A percentile compares a stretch with the other conserved stretches of the same genome.
phyloP scores from a whole-genome alignment of 1,139 yeast species.

The Starmera stellimalicola region DNA sequence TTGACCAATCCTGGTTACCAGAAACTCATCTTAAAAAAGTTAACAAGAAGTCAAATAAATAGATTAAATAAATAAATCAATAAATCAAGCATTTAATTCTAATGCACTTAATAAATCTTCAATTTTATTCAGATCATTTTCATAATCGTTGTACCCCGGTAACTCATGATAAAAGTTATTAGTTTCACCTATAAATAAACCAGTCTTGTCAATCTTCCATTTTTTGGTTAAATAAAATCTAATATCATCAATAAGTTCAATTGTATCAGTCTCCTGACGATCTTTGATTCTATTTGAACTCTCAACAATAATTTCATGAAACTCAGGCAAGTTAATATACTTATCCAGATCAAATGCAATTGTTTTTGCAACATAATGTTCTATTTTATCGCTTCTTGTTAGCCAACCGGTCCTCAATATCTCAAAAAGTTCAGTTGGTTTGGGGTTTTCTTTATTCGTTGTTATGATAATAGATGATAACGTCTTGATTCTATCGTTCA shows the following conservation, averaged over 20 bases:
- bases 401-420: slow-evolving; percentile 61
- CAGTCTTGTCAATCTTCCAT: slow-evolving; percentile 17
- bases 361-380: slow-evolving; percentile 49
- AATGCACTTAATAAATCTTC: slow-evolving; percentile 35
- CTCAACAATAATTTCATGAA: slow-evolving; percentile 30
- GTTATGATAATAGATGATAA: slow-evolving; percentile 56
- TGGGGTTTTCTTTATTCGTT: slow-evolving; percentile 22
- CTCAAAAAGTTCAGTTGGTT: slow-evolving; percentile 37
- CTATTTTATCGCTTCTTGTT: slow-evolving; percentile 54
- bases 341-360: slow-evolving; percentile 41
- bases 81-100: slow-evolving; percentile 33
- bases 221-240: slow-evolving; percentile 52
- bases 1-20: slow-evolving; percentile 53
- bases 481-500: slow-evolving; percentile 54
- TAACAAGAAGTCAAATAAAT: slow-evolving; percentile 20
- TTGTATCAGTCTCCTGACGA: slow-evolving; percentile 70
- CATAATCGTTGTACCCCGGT: slow-evolving; percentile 20
- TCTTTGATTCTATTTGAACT: slow-evolving; percentile 50
- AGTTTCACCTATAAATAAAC: slow-evolving; percentile 16
- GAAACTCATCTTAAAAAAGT: slow-evolving; percentile 32
- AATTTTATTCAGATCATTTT: slow-evolving; percentile 30
- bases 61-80: too few relatives aligned
- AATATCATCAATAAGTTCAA: slow-evolving; percentile 71
- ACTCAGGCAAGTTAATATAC: slow-evolving; percentile 28
- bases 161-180: slow-evolving; percentile 12